Base-by-base conservation (phyloP, 2,329 filamentous ascomycete genomes). In the Bisporella sp. region DNA sequence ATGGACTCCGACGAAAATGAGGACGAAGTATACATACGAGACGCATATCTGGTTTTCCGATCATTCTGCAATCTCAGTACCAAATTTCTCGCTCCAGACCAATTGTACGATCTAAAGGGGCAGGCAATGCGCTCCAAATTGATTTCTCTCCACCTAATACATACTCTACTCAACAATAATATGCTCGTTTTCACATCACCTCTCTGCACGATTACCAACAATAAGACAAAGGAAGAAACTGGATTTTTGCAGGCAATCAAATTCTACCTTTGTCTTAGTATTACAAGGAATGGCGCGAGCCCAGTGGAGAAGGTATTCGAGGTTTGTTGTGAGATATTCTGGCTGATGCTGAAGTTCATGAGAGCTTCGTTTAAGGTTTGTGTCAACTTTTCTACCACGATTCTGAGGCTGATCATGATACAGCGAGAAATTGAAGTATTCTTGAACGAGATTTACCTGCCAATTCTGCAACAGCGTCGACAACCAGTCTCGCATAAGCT, bases 71-170 rank as follows among this genome's bases (percentile, higher is more conserved):
- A 96, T 69, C 75, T 99, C 43, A 96, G 92, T 52, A 96, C 92
- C 55, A 99, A 99, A 67, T 74, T 90, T 40, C 75, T 99, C 30
- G 82, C 88, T 6, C 83, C 90, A 2, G 93, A 99, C 55, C 91
- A 97, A 67, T 82, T 96, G 21, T 90, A 92, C 62, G 93, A 99
- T 63, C 73, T 96, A 47, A 90, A 89, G 50, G 92, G 91, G 13
- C 91, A 96, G 64, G 89, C 92, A 37, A 99, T 99, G 92, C 85
- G 93, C 54, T 96, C 92, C 3, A 99, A 99, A 69, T 77, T 99
- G 47, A 81, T 99, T 55, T 96, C 93, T 12, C 79, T 99, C 50
- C 91, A 99, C 67, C 84, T 97, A 54, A 93, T 99, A 57, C 91
- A 96, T 65, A 95, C 89, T 40, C 82, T 96, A 50, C 79, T 99